Evolutionary conservation across 768 basidiomycete genomes (phyloP).

Genomic region (Leucosporidium creatinivorum): DNA sequence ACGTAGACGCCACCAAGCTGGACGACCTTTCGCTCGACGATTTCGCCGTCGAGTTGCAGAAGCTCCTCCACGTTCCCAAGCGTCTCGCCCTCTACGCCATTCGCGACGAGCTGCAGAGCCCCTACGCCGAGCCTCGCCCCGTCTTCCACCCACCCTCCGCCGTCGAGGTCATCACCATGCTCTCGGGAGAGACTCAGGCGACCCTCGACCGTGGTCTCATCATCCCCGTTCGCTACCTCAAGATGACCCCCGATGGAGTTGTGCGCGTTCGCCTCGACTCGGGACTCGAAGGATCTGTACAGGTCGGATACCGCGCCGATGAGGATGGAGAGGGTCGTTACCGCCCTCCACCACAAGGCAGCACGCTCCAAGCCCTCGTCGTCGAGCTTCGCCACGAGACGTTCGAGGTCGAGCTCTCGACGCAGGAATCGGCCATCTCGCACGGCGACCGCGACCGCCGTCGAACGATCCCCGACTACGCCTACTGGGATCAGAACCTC

Average conservation of each 20-base stretch:
- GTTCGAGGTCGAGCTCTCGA: slow-evolving; percentile 68
- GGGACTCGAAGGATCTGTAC: slow-evolving; percentile 77
- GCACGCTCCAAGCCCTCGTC: slow-evolving; percentile 61
- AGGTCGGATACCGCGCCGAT: slow-evolving; percentile 51
- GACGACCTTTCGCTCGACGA: slow-evolving; percentile 89
- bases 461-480: slow-evolving; percentile 31
- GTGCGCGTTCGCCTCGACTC: slow-evolving; percentile 71
- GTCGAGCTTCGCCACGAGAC: slow-evolving; percentile 58
- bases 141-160: slow-evolving; percentile 58
- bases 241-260: slow-evolving; percentile 34
- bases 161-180: slow-evolving; percentile 87
- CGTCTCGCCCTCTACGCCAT: slow-evolving; percentile 84
- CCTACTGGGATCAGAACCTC: slow-evolving; percentile 38
- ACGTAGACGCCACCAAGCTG: slow-evolving; percentile 72
- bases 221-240: slow-evolving; percentile 51
- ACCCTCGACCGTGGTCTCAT: slow-evolving; percentile 74
- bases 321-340: slow-evolving; percentile 34
- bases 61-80: slow-evolving; percentile 75
- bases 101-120: slow-evolving; percentile 69
- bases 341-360: neutral
- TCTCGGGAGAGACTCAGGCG: slow-evolving; percentile 78
- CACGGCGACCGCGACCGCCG: slow-evolving; percentile 44
- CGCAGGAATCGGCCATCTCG: slow-evolving; percentile 26
- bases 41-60: slow-evolving; percentile 84
- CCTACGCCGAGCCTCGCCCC: slow-evolving; percentile 67